A percentile compares a stretch with the other conserved stretches of the same genome.
phyloP scores from a whole-genome alignment of 768 basidiomycete species.

The Auricularia auricula-judae region DNA sequence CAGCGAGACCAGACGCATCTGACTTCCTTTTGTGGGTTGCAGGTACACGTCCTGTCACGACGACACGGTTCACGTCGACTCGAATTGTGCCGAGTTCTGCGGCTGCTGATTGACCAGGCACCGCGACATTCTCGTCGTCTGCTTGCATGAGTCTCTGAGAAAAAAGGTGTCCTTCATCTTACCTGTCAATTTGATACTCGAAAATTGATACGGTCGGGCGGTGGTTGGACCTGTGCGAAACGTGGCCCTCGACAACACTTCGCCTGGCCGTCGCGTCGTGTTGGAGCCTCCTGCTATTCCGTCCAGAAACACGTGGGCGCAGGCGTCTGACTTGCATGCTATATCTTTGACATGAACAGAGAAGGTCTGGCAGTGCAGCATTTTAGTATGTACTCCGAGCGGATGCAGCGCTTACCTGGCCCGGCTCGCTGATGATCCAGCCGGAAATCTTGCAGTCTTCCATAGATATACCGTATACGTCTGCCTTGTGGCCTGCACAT shows the following conservation, averaged over 20 bases:
- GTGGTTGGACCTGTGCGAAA: neutral
- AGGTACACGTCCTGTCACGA: neutral
- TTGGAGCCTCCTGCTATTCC: neutral
- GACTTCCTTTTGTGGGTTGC: neutral
- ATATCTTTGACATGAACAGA: neutral
- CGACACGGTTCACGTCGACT: neutral
- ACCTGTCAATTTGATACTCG: neutral
- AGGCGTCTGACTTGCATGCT: neutral
- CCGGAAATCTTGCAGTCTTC: no score
- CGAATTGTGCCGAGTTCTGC: neutral
- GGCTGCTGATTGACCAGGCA: neutral
- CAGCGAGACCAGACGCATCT: neutral
- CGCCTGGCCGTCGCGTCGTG: neutral
- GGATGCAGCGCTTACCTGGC: no score
- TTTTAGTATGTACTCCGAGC: no score
- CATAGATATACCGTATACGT: no score
- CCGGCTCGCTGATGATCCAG: no score
- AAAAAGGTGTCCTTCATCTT: neutral
- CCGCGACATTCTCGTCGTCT: neutral
- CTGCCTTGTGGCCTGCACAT: no score
- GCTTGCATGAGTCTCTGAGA: neutral
- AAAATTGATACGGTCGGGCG: neutral
- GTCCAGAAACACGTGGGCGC: neutral
- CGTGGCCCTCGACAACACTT: neutral
- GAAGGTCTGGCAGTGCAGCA: neutral